Conservation (phyloP, 257 asterid species). For the Solanum peruvianum region DNA sequence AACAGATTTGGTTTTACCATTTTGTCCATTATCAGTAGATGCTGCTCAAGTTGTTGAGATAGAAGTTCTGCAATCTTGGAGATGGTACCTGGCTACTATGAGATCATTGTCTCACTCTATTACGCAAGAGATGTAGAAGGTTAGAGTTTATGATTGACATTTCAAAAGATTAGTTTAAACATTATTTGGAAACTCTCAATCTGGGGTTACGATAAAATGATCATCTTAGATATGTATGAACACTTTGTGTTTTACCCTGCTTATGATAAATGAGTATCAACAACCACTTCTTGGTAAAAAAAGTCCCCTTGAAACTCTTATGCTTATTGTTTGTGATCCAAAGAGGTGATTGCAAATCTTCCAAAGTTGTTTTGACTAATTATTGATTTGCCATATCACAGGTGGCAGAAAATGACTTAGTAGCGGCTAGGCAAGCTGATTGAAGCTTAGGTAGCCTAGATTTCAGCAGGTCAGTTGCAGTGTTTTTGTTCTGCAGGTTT, state of each 20-base stretch:
- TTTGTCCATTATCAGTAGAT: slow-evolving; percentile 46
- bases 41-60: slow-evolving; percentile 20
- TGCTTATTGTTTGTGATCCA: background rate
- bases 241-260: background rate
- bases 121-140: slow-evolving; percentile 70
- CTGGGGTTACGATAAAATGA: background rate
- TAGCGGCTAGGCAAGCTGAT: slow-evolving; percentile 79
- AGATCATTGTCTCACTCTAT: slow-evolving; percentile 63
- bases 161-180: background rate
- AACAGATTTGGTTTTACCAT: slow-evolving; percentile 75
- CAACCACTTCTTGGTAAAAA: background rate
- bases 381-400: slow-evolving; percentile 5
- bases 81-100: slow-evolving; percentile 87
- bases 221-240: background rate
- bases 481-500: slow-evolving; percentile 39
- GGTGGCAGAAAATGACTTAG: slow-evolving; percentile 82
- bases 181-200: background rate
- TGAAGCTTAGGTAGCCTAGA: slow-evolving; percentile 74
- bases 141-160: background rate
- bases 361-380: background rate
- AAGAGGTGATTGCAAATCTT: background rate
- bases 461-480: slow-evolving; percentile 56
- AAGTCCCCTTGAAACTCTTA: background rate
- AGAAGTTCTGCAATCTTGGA: slow-evolving; percentile 52
- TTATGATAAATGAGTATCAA: background rate